These are phyloP conservation scores for Tripidium arundinaceum DNA, from an alignment of 202 grass and related monocot species.

Conservation along the genomic window DNA sequence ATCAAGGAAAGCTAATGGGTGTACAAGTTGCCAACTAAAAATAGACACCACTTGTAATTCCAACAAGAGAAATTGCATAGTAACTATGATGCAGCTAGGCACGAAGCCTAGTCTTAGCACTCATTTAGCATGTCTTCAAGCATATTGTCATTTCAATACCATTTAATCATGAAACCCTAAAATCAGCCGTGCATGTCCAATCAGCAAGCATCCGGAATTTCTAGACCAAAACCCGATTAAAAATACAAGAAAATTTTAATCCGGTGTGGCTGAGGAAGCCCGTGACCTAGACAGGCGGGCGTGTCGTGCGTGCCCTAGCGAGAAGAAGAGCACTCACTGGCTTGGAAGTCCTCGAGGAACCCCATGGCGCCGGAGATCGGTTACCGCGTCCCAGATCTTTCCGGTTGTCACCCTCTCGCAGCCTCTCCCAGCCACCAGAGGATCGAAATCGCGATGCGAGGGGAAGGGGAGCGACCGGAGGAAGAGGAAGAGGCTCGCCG, in stretches of 20 bases:
- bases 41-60: neutral
- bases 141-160: neutral
- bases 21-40: neutral
- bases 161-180: slow-evolving; percentile 2
- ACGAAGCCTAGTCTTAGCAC: neutral
- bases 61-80: slow-evolving; percentile 21
- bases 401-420: neutral
- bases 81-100: neutral
- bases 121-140: neutral
- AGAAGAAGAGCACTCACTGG: slow-evolving; percentile 45
- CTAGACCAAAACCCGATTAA: neutral
- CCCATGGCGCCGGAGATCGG: slow-evolving; percentile 36
- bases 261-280: neutral
- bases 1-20: neutral
- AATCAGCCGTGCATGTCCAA: neutral
- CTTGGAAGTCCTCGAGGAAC: slow-evolving; percentile 76
- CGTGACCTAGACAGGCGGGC: neutral
- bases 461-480: neutral
- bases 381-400: neutral
- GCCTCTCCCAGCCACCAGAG: neutral
- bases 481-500: slow-evolving; percentile 2
- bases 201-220: neutral
- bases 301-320: slow-evolving; percentile 25
- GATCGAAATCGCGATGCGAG: neutral
- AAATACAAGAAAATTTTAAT: neutral